A percentile compares a stretch with the other conserved stretches of the same genome.
These are phyloP conservation scores for Fereydounia khargensis DNA, from an alignment of 1,284 basidiomycete species.

Conservation along the genomic window DNA sequence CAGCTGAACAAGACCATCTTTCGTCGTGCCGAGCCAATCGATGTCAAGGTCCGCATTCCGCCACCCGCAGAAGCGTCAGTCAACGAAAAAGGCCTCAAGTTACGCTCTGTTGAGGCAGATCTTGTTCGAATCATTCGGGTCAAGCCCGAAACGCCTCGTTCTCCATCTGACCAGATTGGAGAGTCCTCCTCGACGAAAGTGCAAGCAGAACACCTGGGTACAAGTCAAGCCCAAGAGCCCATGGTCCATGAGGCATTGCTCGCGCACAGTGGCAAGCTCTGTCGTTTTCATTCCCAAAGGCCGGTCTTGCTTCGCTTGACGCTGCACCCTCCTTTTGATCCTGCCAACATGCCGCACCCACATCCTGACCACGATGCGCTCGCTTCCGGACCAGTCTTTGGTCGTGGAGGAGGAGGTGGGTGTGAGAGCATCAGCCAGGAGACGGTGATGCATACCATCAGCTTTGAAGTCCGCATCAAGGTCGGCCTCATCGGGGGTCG, in stretches of 20 bases:
- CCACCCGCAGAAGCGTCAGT: slow-evolving; percentile 33
- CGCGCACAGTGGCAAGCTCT: slow-evolving; percentile 50
- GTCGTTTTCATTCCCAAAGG: slow-evolving; percentile 46
- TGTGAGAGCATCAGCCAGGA: slow-evolving; percentile 55
- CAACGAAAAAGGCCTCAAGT: slow-evolving; percentile 37
- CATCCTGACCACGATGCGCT: slow-evolving; percentile 51
- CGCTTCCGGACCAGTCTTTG: slow-evolving; percentile 33
- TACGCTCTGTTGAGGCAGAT: slow-evolving; percentile 47
- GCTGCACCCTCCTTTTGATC: slow-evolving; percentile 49
- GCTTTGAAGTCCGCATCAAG: slow-evolving; percentile 46
- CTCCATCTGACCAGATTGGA: neutral
- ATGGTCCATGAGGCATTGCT: slow-evolving; percentile 37
- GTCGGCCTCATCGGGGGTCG: slow-evolving; percentile 29
- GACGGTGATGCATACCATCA: slow-evolving; percentile 49
- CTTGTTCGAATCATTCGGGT: slow-evolving; percentile 44
- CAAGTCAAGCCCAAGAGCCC: no score
- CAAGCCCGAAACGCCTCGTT: slow-evolving; percentile 16
- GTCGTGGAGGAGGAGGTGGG: slow-evolving; percentile 41
- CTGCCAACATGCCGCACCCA: slow-evolving; percentile 46
- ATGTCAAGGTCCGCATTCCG: slow-evolving; percentile 46
- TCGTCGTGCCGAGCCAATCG: slow-evolving; percentile 50
- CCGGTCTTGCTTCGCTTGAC: slow-evolving; percentile 42
- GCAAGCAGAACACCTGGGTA: no score
- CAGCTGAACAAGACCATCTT: slow-evolving; percentile 48
- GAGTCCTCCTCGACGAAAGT: neutral